These are phyloP conservation scores for Colletotrichum tamarilloi DNA, from an alignment of 2,329 filamentous ascomycete genomes.

Conservation along the genomic window DNA sequence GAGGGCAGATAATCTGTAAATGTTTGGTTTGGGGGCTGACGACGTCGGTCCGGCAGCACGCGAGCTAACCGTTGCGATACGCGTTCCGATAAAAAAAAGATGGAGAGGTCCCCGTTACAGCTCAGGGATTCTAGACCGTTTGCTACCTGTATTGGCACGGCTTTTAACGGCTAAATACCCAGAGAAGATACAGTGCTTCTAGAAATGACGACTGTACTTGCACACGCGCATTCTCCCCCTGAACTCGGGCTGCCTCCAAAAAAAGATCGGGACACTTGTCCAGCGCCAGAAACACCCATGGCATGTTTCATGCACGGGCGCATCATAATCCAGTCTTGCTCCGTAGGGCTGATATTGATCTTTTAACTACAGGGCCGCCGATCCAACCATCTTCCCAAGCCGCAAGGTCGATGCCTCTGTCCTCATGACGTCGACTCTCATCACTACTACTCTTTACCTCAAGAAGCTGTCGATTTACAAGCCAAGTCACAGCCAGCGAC, in stretches of 20 bases:
- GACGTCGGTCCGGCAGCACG: not conserved
- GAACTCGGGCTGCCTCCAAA: not conserved
- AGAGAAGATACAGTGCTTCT: not conserved
- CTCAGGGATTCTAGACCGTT: not conserved
- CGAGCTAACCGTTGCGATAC: conserved; percentile 15
- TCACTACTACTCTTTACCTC: too few species aligned
- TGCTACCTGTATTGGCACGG: accelerated
- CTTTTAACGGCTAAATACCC: not conserved
- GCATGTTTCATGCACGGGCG: conserved; percentile 1
- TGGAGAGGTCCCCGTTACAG: not conserved
- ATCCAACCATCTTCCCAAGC: not conserved
- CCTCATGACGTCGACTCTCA: too few species aligned
- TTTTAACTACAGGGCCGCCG: not conserved
- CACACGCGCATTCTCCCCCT: not conserved
- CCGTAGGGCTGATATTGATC: conserved; percentile 7
- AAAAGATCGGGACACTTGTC: conserved; percentile 9
- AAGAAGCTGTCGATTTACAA: too few species aligned
- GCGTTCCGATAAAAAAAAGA: conserved; percentile 22
- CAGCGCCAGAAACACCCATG: not conserved
- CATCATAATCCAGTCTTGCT: not conserved
- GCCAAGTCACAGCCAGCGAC: too few species aligned
- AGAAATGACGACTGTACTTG: not conserved
- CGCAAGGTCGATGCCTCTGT: not conserved
- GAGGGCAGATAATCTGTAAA: not conserved
- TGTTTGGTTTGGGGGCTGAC: not conserved